phyloP scores from a whole-genome alignment of 768 basidiomycete genomes.

The Pleurotus sapidus region DNA sequence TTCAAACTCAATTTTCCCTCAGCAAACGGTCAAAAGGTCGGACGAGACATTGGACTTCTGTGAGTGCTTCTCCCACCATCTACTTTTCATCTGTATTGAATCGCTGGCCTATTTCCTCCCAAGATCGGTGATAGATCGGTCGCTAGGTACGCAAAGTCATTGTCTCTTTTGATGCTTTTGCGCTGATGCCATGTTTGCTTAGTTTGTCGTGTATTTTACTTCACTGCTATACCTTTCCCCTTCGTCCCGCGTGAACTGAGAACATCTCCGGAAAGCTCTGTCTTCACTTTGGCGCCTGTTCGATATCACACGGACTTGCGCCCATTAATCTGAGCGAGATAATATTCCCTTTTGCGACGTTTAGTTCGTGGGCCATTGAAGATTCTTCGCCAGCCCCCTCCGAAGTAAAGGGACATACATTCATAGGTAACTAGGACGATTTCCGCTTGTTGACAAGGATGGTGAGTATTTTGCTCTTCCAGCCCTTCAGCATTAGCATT shows the following conservation, averaged over 20 bases:
- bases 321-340: slow-evolving; percentile 87
- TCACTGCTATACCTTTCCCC: neutral
- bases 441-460: too few relatives aligned
- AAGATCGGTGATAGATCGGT: neutral
- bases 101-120: too few relatives aligned
- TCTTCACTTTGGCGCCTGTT: slow-evolving; percentile 84
- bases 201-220: slow-evolving; percentile 1
- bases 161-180: too few relatives aligned
- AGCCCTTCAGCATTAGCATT: too few relatives aligned
- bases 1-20: slow-evolving; percentile 34
- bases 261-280: slow-evolving; percentile 37
- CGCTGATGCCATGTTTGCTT: neutral
- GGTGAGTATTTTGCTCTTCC: too few relatives aligned
- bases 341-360: slow-evolving; percentile 1
- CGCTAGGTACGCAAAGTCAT: too few relatives aligned
- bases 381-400: too few relatives aligned
- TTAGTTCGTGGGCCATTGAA: too few relatives aligned
- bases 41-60: slow-evolving; percentile 99
- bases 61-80: slow-evolving; percentile 34
- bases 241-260: neutral
- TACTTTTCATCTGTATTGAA: neutral
- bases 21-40: slow-evolving; percentile 95
- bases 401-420: too few relatives aligned
- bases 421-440: too few relatives aligned
- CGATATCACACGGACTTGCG: slow-evolving; percentile 62